phyloP scores from a whole-genome alignment of 176 grass and related monocot genomes.

The Lolium perenne region DNA sequence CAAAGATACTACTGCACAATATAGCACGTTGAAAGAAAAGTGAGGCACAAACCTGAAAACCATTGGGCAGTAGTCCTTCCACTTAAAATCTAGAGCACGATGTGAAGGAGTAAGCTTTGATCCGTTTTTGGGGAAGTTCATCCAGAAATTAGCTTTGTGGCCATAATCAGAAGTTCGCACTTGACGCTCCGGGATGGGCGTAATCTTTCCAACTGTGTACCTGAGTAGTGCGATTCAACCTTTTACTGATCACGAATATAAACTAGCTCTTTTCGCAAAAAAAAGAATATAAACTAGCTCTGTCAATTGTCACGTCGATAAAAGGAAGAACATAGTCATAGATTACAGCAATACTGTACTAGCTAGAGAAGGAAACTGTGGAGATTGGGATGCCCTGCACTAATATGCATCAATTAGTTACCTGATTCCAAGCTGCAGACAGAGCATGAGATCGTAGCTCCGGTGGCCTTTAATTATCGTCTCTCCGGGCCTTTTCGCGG shows the following conservation, averaged over 20 bases:
- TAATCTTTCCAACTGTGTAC: constrained; percentile 99
- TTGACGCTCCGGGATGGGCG: constrained; percentile 88
- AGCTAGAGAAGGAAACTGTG: not conserved
- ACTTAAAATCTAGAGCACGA: constrained; percentile 91
- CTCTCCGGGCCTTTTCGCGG: constrained; percentile 79
- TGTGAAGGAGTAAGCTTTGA: constrained; percentile 94
- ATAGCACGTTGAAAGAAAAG: not conserved
- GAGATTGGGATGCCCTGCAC: not conserved
- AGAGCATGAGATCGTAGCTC: constrained; percentile 96
- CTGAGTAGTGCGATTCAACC: constrained; percentile 37
- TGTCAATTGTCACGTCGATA: too few species aligned
- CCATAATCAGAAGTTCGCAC: constrained; percentile 92
- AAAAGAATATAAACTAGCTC: too few species aligned
- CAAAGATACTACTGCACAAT: too few species aligned
- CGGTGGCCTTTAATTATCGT: constrained; percentile 89
- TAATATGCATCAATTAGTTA: constrained; percentile 12
- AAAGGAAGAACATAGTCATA: too few species aligned
- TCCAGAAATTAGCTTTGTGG: constrained; percentile 88
- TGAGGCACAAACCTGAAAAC: constrained; percentile 78
- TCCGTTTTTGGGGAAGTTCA: constrained; percentile 92
- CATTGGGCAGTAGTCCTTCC: constrained; percentile 99
- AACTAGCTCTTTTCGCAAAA: too few species aligned
- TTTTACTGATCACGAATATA: not conserved
- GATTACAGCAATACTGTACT: not conserved
- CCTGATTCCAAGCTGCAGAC: constrained; percentile 98